Base-by-base conservation (phyloP, 768 basidiomycete genomes). In the Lepiota brunneoincarnata region DNA sequence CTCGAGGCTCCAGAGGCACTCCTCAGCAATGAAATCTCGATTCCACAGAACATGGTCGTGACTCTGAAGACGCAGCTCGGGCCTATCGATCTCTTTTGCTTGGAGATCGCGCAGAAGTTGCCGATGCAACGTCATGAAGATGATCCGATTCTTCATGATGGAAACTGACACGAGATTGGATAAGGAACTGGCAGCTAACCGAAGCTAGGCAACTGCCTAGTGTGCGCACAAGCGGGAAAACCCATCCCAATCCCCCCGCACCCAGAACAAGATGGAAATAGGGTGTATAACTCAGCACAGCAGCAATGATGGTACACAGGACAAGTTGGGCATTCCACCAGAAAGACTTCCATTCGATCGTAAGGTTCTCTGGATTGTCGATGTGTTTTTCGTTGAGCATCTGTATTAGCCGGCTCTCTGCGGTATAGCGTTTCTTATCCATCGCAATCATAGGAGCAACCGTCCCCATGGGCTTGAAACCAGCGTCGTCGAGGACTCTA, bases 201-300 rank as follows among this genome's bases (percentile, higher is more conserved):
- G 49, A 56, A 26, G 55, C 54, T 4, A 61, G 26, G 36, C 37
- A 59, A 2, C 58, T 49, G 18, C 62, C 62, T 7, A 61, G 17
- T 15, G 50, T 50, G 31, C 60, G 37, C 4, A 51, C 11, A 28
- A 54, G 7, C 3, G 62, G 62, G 45, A 55, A 61, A 23, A 43
- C 31, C 60, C 62, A 61, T 14, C 37, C 42, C 10, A 51, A 51
- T 24, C 38, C 24, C 9, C 28, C n/a, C 4, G 15, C 6, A 12
- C 49, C 21, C 10, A 36, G 6, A 17, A 51, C 34, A 1, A 42
- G 37, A 21, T 28, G 40, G 49, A 51, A 28, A 11, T 51, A 51
- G 24, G 50, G 50, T 5, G 42, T 15, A 17, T 31, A 28, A 6
- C 50, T 41, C 6, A 26, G 18, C 11, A 26, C 20, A 17, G 39